Conservation (phyloP, 2,329 filamentous ascomycete genomes). For the Aureobasidium leucospermi region DNA sequence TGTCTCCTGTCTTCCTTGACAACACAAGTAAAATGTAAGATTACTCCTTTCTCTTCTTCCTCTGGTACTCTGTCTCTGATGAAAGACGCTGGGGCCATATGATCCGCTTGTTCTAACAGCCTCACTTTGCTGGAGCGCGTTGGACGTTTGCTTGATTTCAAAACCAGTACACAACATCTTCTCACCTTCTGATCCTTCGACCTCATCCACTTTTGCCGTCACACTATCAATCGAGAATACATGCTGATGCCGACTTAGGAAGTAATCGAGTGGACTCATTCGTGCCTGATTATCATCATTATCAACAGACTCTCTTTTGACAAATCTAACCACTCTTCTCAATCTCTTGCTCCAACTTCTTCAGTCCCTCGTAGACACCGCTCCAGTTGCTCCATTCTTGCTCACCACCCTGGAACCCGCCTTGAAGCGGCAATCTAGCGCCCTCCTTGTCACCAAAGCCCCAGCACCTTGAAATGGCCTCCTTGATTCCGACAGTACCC, state of each 20-base stretch:
- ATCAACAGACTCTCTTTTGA: neutral
- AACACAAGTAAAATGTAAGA: neutral
- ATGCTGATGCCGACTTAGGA: too few species aligned
- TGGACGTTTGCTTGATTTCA: conserved; percentile 15
- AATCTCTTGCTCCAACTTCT: conserved; percentile 34
- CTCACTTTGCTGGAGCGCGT: conserved; percentile 7
- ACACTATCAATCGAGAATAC: too few species aligned
- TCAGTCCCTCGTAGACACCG: conserved; percentile 36
- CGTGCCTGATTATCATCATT: neutral
- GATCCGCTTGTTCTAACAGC: conserved; percentile 14
- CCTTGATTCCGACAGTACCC: conserved; percentile 59
- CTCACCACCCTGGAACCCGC: conserved; percentile 51
- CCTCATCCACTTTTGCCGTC: neutral
- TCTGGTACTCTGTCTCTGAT: neutral
- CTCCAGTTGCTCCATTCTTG: conserved; percentile 52
- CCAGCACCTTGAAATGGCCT: conserved; percentile 52
- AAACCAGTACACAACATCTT: conserved; percentile 17
- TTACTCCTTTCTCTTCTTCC: neutral
- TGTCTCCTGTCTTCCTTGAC: neutral
- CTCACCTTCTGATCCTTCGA: conserved; percentile 11
- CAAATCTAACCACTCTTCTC: conserved; percentile 2
- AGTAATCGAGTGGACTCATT: neutral
- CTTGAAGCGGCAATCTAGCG: conserved; percentile 51
- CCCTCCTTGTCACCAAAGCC: conserved; percentile 54
- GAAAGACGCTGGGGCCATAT: conserved; percentile 19